Conservation (phyloP, 306 rosid species). For the Casuarina equisetifolia region DNA sequence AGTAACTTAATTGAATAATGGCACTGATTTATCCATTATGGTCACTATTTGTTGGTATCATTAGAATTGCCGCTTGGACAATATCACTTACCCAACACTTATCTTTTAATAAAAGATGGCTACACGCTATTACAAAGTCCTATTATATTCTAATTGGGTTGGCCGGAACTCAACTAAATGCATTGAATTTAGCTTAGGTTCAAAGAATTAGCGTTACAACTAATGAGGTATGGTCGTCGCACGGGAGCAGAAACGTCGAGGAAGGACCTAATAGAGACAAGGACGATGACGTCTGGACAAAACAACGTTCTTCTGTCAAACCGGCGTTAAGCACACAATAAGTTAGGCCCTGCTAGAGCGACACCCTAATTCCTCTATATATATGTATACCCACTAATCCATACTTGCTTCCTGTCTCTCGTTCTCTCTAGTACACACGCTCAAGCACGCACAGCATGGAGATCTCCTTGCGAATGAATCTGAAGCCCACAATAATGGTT, state of each 20-base stretch:
- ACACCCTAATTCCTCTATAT: neutral
- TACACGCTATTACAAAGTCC: too few species aligned
- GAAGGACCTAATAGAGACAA: conserved; percentile 7
- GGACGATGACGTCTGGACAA: conserved; percentile 1
- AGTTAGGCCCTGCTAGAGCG: too few species aligned
- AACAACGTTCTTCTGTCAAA: conserved; percentile 2
- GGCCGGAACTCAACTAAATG: too few species aligned
- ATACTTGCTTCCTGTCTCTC: conserved; percentile 1
- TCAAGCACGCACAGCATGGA: conserved; percentile 11
- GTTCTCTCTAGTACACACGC: neutral
- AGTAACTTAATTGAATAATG: too few species aligned
- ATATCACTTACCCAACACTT: neutral
- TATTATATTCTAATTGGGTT: too few species aligned
- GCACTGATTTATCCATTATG: neutral
- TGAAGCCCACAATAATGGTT: neutral
- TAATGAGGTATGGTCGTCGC: neutral
- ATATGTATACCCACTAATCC: neutral
- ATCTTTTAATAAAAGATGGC: neutral
- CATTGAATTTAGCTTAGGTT: too few species aligned
- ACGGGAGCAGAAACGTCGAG: neutral
- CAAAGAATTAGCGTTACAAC: neutral
- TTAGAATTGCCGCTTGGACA: neutral
- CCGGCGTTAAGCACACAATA: too few species aligned
- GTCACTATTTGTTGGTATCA: neutral
- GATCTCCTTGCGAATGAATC: conserved; percentile 24